Evolutionary conservation across 2,329 filamentous ascomycete species (phyloP), one percentile per base, ranked within the genome.

Genomic region (Xylaria digitata): DNA sequence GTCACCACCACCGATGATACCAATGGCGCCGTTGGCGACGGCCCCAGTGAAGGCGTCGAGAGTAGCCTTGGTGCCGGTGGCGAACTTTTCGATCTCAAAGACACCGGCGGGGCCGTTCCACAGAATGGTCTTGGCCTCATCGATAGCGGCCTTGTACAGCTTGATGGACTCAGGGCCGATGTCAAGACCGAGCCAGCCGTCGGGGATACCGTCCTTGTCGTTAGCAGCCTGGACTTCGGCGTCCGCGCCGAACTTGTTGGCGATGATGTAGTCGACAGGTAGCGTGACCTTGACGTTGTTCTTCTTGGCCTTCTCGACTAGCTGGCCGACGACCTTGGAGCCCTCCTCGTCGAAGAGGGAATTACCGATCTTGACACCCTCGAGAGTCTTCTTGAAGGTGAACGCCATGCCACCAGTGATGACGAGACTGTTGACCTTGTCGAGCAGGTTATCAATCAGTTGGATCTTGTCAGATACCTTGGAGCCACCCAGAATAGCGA

Each of bases 391-490:
- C 89, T 98, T 98, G 89, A 99, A 99, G 76, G 96, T 99, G 86
- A 98, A 99, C 70, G 96, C 94, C 96, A 99, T 99, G 76, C 86
- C 96, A 79, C 96, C 96, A 81, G 95, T 97, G 83, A 99, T 91
- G 82, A 99, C 92, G 73, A 99, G 88, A 81, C 91, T 96, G 88
- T 99, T 89, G 82, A 99, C 94, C 89, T 99, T 98, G 83, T 94
- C 92, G 74, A 99, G 91, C 73, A 99, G 87, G 87, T 99, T 99
- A 85, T 99, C 94, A 79, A 99, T 98, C 76, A 99, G 88, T 86
- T 97, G 93, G 81, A 99, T 99, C 91, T 99, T 99, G 88, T 99
- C 96, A 50, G 93, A 96, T 74, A 99, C 94, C 89, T 99, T 99
- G 80, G 96, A 94, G 75, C 96, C 96, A 76, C 96, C 96, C 61